These are phyloP conservation scores for Piedraia hortae DNA, from an alignment of 2,329 filamentous ascomycete species.

Conservation along the genomic window DNA sequence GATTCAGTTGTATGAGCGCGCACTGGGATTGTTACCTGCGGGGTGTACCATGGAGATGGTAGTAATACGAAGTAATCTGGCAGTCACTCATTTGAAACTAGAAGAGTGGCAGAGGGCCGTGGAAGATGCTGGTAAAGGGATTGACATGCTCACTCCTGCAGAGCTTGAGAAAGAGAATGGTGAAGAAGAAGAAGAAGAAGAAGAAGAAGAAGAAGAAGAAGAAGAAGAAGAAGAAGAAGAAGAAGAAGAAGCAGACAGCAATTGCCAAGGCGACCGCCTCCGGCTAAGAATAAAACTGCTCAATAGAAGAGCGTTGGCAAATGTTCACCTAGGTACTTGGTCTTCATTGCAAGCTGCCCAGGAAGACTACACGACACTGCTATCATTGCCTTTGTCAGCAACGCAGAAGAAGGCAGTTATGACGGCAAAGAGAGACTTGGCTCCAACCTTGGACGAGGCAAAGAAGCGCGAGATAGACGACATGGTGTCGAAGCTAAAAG, in stretches of 20 bases:
- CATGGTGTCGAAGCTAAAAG: conserved; percentile 93
- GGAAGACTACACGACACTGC: conserved; percentile 47
- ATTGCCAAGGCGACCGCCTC: conserved; percentile 32
- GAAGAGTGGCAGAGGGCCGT: conserved; percentile 65
- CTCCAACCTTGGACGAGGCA: conserved; percentile 42
- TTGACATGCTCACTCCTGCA: conserved; percentile 44
- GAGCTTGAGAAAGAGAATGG: conserved; percentile 11
- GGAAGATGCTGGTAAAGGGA: conserved; percentile 39
- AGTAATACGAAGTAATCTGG: conserved; percentile 65
- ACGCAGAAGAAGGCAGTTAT: conserved; percentile 42
- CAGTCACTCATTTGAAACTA: conserved; percentile 67
- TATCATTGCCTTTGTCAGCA: conserved; percentile 27
- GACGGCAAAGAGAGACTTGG: conserved; percentile 36
- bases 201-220: conserved; percentile 4
- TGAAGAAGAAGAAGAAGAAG: conserved; percentile 1
- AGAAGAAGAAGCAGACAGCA: conserved; percentile 17
- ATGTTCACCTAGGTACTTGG: conserved; percentile 49
- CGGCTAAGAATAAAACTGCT: conserved; percentile 63
- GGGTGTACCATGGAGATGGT: conserved; percentile 75
- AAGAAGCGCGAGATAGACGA: conserved; percentile 74
- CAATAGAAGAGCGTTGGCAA: conserved; percentile 38
- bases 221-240: conserved; percentile 21
- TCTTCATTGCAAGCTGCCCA: conserved; percentile 50
- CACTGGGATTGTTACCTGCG: conserved; percentile 48
- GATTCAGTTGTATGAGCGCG: conserved; percentile 57